Conservation (phyloP, 2,329 filamentous ascomycete genomes). For the Basipetospora sp. region DNA sequence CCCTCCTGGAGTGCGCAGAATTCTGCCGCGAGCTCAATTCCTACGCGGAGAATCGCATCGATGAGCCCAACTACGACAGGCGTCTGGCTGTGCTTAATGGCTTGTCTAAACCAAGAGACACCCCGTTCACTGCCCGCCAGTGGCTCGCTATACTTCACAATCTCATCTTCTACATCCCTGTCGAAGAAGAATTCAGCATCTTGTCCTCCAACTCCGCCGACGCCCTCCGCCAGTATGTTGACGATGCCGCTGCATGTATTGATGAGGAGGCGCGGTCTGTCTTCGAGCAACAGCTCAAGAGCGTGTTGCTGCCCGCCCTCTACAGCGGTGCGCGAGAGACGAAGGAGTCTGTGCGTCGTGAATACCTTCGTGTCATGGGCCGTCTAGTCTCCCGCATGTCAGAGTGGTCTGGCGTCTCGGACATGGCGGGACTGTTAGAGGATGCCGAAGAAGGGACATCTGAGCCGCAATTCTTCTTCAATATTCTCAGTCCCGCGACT, state of each 20-base stretch:
- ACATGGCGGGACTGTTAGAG: slow-evolving; percentile 55
- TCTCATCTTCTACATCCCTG: slow-evolving; percentile 70
- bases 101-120: slow-evolving; percentile 50
- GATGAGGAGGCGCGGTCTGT: slow-evolving; percentile 24
- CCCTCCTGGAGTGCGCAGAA: slow-evolving; percentile 46
- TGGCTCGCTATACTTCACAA: slow-evolving; percentile 86
- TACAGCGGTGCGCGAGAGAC: slow-evolving; percentile 60
- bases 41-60: slow-evolving; percentile 54
- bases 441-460: slow-evolving; percentile 47
- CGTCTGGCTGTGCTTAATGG: slow-evolving; percentile 61
- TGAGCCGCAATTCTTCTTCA: slow-evolving; percentile 70
- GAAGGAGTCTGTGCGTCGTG: slow-evolving; percentile 72
- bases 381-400: slow-evolving; percentile 60
- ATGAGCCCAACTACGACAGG: slow-evolving; percentile 77
- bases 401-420: slow-evolving; percentile 54
- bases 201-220: slow-evolving; percentile 67
- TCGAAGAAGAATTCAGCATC: slow-evolving; percentile 79
- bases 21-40: slow-evolving; percentile 73
- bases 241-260: slow-evolving; percentile 36
- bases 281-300: slow-evolving; percentile 45
- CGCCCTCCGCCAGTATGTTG: slow-evolving; percentile 62
- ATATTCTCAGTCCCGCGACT: slow-evolving; percentile 79
- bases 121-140: slow-evolving; percentile 50
- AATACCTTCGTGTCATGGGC: slow-evolving; percentile 67
- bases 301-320: slow-evolving; percentile 58